These are phyloP conservation scores for Citrus unshiu DNA, from an alignment of 345 rosid species.

Conservation along the genomic window DNA sequence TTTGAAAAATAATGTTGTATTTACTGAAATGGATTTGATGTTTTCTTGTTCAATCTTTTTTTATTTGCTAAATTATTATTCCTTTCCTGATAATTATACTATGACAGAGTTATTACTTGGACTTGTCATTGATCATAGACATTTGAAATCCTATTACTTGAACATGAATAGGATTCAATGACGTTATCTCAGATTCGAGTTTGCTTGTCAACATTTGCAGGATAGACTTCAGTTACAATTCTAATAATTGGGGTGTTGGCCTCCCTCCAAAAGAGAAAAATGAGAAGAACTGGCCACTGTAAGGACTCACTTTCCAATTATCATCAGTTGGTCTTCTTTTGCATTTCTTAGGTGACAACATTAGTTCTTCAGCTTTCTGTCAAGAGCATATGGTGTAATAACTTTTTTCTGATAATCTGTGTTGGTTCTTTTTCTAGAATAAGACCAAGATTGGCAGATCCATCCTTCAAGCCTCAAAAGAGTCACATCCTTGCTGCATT, in stretches of 20 bases:
- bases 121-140: background rate
- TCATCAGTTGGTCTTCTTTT: background rate
- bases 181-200: background rate
- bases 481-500: constrained; percentile 67
- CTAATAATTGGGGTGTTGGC: constrained; percentile 93
- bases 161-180: background rate
- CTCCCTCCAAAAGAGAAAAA: constrained; percentile 92
- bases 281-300: constrained; percentile 79
- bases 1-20: constrained; percentile 3
- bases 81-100: background rate
- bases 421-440: constrained; percentile 42
- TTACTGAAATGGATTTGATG: background rate
- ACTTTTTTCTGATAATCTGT: background rate
- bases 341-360: background rate
- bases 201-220: constrained; percentile 35
- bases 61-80: background rate
- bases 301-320: constrained; percentile 27
- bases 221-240: constrained; percentile 74
- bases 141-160: constrained; percentile 2
- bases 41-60: background rate
- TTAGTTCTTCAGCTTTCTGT: background rate
- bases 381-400: background rate
- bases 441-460: constrained; percentile 81
- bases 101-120: background rate
- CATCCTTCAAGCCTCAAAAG: constrained; percentile 79